Conservation (phyloP, 768 basidiomycete species). For the Mycena galericulata region DNA sequence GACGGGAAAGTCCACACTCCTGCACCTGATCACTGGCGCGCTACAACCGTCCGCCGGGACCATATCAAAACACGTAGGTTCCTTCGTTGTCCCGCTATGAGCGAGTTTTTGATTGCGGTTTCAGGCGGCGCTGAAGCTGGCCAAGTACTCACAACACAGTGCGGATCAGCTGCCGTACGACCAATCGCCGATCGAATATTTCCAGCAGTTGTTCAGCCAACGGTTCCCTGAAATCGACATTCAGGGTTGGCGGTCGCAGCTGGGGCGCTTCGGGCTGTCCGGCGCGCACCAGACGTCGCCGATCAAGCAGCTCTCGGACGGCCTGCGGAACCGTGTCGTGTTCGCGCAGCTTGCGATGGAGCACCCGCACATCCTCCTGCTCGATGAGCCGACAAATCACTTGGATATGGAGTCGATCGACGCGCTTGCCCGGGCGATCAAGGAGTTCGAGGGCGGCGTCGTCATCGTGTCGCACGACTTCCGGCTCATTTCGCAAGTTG, state of each 20-base stretch:
- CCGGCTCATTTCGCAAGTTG: slow-evolving; percentile 98
- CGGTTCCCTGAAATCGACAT: slow-evolving; percentile 96
- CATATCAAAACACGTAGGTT: slow-evolving; percentile 77
- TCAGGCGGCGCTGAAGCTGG: slow-evolving; percentile 83
- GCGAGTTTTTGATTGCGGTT: background rate
- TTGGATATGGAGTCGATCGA: slow-evolving; percentile 99
- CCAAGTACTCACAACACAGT: slow-evolving; percentile 98
- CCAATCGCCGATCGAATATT: slow-evolving; percentile 91
- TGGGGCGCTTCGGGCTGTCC: slow-evolving; percentile 95
- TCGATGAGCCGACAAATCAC: slow-evolving; percentile 97
- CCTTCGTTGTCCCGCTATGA: background rate
- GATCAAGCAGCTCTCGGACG: slow-evolving; percentile 95
- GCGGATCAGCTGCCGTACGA: slow-evolving; percentile 99
- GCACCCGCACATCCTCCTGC: slow-evolving; percentile 92
- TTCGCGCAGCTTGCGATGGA: slow-evolving; percentile 98
- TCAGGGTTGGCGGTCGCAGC: slow-evolving; percentile 93
- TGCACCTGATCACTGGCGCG: slow-evolving; percentile 88
- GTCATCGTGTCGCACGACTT: slow-evolving; percentile 99
- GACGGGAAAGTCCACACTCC: slow-evolving; percentile 92
- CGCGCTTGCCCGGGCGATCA: slow-evolving; percentile 94
- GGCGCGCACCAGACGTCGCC: slow-evolving; percentile 94
- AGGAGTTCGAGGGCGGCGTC: slow-evolving; percentile 96
- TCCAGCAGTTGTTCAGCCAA: slow-evolving; percentile 80
- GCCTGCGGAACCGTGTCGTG: slow-evolving; percentile 96
- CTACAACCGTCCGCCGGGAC: slow-evolving; percentile 89